phyloP scores from a whole-genome alignment of 495 filamentous ascomycete genomes.

The Penicillium robsamsonii region DNA sequence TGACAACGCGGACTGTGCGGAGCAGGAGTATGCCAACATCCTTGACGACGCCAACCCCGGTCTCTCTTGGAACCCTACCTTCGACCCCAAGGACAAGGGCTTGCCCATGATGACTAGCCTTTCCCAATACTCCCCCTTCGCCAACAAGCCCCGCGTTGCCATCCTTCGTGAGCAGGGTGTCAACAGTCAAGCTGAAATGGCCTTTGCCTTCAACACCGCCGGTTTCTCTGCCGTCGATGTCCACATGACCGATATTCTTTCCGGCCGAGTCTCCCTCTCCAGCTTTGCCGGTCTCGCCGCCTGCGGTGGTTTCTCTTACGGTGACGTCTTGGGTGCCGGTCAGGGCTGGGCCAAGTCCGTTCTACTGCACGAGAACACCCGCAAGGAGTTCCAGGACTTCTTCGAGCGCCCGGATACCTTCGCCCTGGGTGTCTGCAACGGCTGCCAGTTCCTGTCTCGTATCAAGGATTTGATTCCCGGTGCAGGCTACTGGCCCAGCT shows the following conservation, averaged over 20 bases:
- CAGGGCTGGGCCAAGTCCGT: slow-evolving; percentile 97
- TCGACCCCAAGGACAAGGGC: slow-evolving; percentile 74
- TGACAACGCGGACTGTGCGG: slow-evolving; percentile 85
- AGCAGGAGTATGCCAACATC: slow-evolving; percentile 78
- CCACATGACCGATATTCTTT: slow-evolving; percentile 94
- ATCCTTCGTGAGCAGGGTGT: slow-evolving; percentile 94
- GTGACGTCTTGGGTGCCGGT: slow-evolving; percentile 92
- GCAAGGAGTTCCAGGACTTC: slow-evolving; percentile 76
- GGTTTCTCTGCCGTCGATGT: slow-evolving; percentile 91
- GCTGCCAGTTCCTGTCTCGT: slow-evolving; percentile 89
- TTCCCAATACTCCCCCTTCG: slow-evolving; percentile 58
- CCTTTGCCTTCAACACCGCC: slow-evolving; percentile 88
- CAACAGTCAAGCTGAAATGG: slow-evolving; percentile 96
- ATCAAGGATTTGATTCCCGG: slow-evolving; percentile 86
- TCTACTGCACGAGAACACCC: slow-evolving; percentile 73
- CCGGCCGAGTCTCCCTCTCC: slow-evolving; percentile 68
- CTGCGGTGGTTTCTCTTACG: slow-evolving; percentile 96
- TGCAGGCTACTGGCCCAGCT: slow-evolving; percentile 79
- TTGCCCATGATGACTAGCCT: slow-evolving; percentile 67
- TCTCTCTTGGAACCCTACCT: slow-evolving; percentile 80
- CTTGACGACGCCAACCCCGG: slow-evolving; percentile 76
- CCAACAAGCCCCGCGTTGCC: slow-evolving; percentile 77
- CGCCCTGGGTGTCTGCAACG: slow-evolving; percentile 93
- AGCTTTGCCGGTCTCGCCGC: slow-evolving; percentile 86
- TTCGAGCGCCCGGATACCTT: slow-evolving; percentile 90